phyloP scores from a whole-genome alignment of 2,329 filamentous ascomycete genomes.

The Alternaria sp. region DNA sequence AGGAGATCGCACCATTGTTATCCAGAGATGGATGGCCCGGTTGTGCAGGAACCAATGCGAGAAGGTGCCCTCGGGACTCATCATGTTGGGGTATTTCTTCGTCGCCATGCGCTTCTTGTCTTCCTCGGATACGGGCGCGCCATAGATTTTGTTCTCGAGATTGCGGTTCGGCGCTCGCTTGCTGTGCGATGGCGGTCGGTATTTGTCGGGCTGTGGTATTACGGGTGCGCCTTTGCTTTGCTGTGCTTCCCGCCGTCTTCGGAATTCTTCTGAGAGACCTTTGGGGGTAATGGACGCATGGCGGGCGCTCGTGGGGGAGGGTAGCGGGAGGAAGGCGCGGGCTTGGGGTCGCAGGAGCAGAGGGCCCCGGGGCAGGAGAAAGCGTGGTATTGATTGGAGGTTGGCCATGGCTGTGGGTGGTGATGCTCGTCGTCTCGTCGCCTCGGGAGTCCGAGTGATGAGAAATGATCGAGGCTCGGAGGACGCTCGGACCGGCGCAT shows the following conservation, averaged over 20 bases:
- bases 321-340: constrained; percentile 24
- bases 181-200: constrained; percentile 90
- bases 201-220: constrained; percentile 84
- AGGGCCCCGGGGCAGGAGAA: constrained; percentile 39
- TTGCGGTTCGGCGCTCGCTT: constrained; percentile 67
- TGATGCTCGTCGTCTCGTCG: constrained; percentile 20
- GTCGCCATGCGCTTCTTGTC: constrained; percentile 70
- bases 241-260: constrained; percentile 32
- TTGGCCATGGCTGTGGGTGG: constrained; percentile 37
- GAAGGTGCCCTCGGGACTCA: constrained; percentile 82
- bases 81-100: constrained; percentile 85
- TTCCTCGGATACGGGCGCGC: constrained; percentile 70
- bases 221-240: constrained; percentile 56
- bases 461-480: constrained; percentile 12
- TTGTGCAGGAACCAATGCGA: constrained; percentile 85
- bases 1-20: constrained; percentile 71
- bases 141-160: constrained; percentile 71
- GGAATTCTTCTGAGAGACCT: constrained; percentile 41
- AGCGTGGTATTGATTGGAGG: constrained; percentile 44
- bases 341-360: constrained; percentile 32
- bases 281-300: constrained; percentile 41
- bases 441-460: constrained; percentile 26
- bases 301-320: constrained; percentile 27
- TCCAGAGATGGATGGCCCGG: constrained; percentile 76
- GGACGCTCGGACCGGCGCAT: constrained; percentile 25